These are phyloP conservation scores for Boletales sp. DNA, from an alignment of 768 basidiomycete species.

Conservation along the genomic window DNA sequence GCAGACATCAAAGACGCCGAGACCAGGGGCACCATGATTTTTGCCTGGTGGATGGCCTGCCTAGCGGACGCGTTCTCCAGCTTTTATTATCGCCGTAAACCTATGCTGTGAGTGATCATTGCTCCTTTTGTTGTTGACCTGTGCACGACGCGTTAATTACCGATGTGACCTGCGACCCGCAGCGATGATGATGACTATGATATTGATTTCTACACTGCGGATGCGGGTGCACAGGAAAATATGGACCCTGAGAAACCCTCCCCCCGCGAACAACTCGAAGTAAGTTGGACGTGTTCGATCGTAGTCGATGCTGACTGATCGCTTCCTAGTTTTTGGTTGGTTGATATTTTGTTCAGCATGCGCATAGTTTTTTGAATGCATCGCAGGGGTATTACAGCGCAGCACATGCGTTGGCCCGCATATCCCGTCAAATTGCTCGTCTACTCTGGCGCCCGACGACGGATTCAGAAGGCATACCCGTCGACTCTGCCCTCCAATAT, in stretches of 20 bases:
- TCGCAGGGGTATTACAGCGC: constrained; percentile 79
- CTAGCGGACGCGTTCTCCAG: constrained; percentile 80
- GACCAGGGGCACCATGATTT: constrained; percentile 79
- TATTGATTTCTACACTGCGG: constrained; percentile 81
- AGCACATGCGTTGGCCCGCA: constrained; percentile 77
- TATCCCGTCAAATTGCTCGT: constrained; percentile 76
- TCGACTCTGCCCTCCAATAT: constrained; percentile 57
- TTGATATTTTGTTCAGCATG: constrained; percentile 8
- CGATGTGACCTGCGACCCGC: constrained; percentile 13
- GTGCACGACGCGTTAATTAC: constrained; percentile 20
- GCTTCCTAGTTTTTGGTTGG: constrained; percentile 62
- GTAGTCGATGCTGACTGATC: constrained; percentile 7
- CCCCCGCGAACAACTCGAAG: constrained; percentile 78
- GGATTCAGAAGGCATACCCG: constrained; percentile 73
- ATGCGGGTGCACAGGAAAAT: constrained; percentile 50
- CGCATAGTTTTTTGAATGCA: constrained; percentile 8
- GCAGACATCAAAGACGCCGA: constrained; percentile 70
- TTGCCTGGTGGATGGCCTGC: constrained; percentile 93
- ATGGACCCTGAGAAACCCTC: constrained; percentile 53
- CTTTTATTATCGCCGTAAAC: constrained; percentile 82
- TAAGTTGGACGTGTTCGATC: constrained; percentile 28
- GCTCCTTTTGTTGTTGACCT: constrained; percentile 1
- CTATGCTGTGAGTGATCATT: constrained; percentile 51
- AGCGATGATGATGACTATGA: constrained; percentile 86
- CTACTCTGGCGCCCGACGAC: constrained; percentile 78